Conservation (phyloP, 2,329 filamentous ascomycete genomes). For the Colletotrichum tropicicola region DNA sequence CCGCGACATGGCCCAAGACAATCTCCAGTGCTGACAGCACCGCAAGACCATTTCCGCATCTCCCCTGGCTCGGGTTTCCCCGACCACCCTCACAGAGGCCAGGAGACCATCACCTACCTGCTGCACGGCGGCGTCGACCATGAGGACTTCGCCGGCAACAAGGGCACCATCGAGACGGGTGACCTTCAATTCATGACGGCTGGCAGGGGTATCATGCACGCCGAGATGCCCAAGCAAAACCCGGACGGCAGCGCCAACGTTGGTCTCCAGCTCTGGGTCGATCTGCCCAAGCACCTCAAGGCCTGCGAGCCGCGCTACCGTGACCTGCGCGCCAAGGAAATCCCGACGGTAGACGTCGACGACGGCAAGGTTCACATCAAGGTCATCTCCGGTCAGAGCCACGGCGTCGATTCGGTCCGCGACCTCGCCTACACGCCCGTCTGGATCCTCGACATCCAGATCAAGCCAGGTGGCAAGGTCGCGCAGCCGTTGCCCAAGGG, state of each 20-base stretch:
- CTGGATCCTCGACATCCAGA: conserved; percentile 89
- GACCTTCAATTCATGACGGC: conserved; percentile 99
- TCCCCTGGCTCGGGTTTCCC: conserved; percentile 87
- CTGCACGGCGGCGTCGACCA: conserved; percentile 88
- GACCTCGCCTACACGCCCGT: conserved; percentile 96
- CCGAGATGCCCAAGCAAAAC: conserved; percentile 90
- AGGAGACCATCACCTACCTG: conserved; percentile 90
- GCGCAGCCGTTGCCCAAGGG: conserved; percentile 78
- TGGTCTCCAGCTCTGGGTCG: conserved; percentile 95
- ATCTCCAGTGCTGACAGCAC: conserved; percentile 85
- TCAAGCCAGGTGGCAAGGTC: conserved; percentile 82
- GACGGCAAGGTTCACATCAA: conserved; percentile 82
- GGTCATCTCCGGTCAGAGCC: conserved; percentile 87
- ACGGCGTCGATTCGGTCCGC: conserved; percentile 86
- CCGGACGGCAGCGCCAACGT: conserved; percentile 80
- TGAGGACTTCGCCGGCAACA: conserved; percentile 89
- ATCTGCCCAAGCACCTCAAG: conserved; percentile 84
- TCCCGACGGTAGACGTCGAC: conserved; percentile 78
- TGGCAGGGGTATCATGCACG: conserved; percentile 89
- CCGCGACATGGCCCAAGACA: conserved; percentile 86
- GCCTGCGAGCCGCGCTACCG: conserved; percentile 91
- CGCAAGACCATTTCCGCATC: conserved; percentile 81
- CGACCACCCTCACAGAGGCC: conserved; percentile 84
- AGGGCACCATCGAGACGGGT: conserved; percentile 84
- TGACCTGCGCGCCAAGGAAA: conserved; percentile 81